Evolutionary conservation across 2,329 filamentous ascomycete species (phyloP), one percentile per base, ranked within the genome.

Genomic region (Magnaporthiopsis rhizophila): DNA sequence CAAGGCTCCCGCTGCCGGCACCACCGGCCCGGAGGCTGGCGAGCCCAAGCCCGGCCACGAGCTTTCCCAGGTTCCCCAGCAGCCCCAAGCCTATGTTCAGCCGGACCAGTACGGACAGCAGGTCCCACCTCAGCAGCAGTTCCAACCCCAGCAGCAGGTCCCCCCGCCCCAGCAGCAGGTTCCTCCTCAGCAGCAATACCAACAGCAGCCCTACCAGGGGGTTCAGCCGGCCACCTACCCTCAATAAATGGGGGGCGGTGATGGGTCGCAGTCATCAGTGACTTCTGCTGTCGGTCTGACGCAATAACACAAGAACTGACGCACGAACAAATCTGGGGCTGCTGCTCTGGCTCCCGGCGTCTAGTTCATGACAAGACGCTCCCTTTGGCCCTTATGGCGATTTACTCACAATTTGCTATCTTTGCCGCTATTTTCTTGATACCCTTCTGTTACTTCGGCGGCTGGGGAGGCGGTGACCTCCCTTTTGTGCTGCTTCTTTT

Each of bases 121-220:
- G 60, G 50, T 28, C 45, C 59, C 63, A 59, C 60, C 58, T 65
- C 9, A 70, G 69, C 26, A 26, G 26, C 26, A 26, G 26, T 26
- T 26, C 26, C 26, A 26, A 26, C 26, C 26, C 30, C 30, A 30
- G 26, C 28, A 65, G 53, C 56, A 65, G 60, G 50, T 28, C 45
- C 59, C 63, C 69, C 60, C 57, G n/a, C n/a, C n/a, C 28, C 28
- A 30, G 26, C 28, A 65, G 53, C 56, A 65, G 60, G 50, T 28
- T 34, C 59, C 63, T 69, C 60, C 57, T 65, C 61, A 65, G 61
- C 66, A 68, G 66, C 36, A 12, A 12, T n/a, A n/a, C 36, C 60
- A 61, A 38, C 60, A 45, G 15, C 45, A 53, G n/a, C 45, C 45
- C 21, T 53, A 53, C 21, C 45, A n/a, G 45, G 45, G 45, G 21